Conservation (phyloP, 148 eudicot genomes). For the Fagopyrum tataricum region DNA sequence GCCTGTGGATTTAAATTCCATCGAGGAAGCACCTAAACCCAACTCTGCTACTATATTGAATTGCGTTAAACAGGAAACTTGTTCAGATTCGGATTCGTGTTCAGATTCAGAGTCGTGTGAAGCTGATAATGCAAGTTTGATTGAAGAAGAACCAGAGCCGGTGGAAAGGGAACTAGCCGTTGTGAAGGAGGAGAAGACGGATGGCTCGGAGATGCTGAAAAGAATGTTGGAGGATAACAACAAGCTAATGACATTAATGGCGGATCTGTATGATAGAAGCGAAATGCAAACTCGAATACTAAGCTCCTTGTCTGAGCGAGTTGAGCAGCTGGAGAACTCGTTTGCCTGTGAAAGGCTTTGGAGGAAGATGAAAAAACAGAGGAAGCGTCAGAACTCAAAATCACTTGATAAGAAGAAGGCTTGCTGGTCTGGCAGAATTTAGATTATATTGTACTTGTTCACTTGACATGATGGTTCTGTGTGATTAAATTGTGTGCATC, state of each 20-base stretch:
- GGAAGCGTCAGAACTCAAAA: neutral
- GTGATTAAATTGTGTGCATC: no score
- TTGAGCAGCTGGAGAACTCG: slow-evolving; percentile 60
- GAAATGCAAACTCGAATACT: slow-evolving; percentile 39
- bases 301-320: slow-evolving; percentile 32
- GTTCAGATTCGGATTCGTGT: neutral
- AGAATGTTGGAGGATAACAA: slow-evolving; percentile 40
- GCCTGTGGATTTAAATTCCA: no score
- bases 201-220: slow-evolving; percentile 29
- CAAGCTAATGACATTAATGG: slow-evolving; percentile 50
- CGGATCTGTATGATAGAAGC: slow-evolving; percentile 36
- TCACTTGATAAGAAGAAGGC: neutral
- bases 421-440: neutral
- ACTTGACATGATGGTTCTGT: no score
- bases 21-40: no score
- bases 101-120: neutral
- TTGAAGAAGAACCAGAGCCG: neutral
- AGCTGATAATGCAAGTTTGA: neutral
- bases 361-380: slow-evolving; percentile 31
- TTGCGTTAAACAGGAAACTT: no score
- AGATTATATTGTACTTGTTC: no score
- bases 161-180: neutral
- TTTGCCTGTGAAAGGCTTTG: slow-evolving; percentile 26
- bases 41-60: no score
- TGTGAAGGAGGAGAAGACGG: slow-evolving; percentile 11